A percentile compares a stretch with the other conserved stretches of the same genome.
Evolutionary conservation across 176 grass and related monocot genomes (phyloP).

Genomic region (Rhynchospora tenuis): DNA sequence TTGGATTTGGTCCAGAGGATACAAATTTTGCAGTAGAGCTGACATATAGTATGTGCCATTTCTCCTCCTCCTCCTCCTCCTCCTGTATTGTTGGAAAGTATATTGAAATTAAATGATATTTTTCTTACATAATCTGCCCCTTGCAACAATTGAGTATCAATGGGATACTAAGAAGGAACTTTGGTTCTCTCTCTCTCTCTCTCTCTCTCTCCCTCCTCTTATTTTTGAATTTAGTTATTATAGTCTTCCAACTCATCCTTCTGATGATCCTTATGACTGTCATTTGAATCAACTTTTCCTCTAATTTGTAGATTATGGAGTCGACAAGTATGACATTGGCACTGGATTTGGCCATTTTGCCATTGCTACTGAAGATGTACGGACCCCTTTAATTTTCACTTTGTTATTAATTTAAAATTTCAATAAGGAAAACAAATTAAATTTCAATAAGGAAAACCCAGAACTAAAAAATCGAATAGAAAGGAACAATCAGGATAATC

Average conservation of each 20-base stretch:
- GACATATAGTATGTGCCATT: constrained; percentile 65
- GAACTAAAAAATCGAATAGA: neutral
- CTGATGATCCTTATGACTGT: neutral
- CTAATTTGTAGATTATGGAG: constrained; percentile 68
- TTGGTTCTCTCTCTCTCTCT: neutral
- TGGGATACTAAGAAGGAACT: neutral
- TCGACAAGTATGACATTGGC: constrained; percentile 95
- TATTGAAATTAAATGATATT: neutral
- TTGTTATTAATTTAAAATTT: neutral
- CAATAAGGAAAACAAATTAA: neutral
- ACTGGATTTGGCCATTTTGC: constrained; percentile 95
- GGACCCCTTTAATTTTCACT: neutral
- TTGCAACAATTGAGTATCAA: neutral
- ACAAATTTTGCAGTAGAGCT: constrained; percentile 85
- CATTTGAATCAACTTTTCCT: neutral
- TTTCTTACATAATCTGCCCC: neutral
- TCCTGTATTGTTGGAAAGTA: neutral
- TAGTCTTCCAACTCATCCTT: neutral
- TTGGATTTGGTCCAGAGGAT: constrained; percentile 84
- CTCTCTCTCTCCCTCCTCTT: neutral
- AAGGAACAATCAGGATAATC: neutral
- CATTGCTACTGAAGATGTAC: constrained; percentile 82
- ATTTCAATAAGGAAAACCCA: neutral
- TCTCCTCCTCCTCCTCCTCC: neutral
- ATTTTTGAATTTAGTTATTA: constrained; percentile 6